Conservation (phyloP, 768 basidiomycete species). For the Boletus rubropictus region DNA sequence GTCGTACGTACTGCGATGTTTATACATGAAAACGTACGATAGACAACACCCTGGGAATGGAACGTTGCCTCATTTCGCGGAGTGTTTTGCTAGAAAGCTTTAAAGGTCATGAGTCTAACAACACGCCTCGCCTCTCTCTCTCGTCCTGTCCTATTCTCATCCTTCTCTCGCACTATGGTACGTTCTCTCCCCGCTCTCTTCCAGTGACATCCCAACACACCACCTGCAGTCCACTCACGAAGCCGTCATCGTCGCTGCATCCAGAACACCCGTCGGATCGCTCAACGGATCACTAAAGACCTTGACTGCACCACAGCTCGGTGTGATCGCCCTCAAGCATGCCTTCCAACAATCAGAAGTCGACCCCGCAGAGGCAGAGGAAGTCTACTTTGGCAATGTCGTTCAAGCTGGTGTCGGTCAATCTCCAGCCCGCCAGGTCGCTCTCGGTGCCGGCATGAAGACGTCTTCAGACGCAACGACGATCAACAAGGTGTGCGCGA, state of each 20-base stretch:
- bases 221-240: constrained; percentile 48
- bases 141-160: constrained; percentile 34
- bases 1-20: not conserved
- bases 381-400: constrained; percentile 96
- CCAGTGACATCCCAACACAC: not conserved
- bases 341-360: constrained; percentile 78
- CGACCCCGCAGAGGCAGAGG: constrained; percentile 80
- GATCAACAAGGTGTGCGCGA: constrained; percentile 99
- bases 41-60: not conserved
- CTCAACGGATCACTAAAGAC: constrained; percentile 86
- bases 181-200: constrained; percentile 9
- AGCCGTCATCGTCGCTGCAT: constrained; percentile 90
- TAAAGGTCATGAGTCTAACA: constrained; percentile 38
- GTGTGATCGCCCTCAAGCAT: constrained; percentile 82
- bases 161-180: constrained; percentile 48
- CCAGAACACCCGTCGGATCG: constrained; percentile 91
- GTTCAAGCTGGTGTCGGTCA: constrained; percentile 97
- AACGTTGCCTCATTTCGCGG: constrained; percentile 13
- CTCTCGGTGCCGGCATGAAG: constrained; percentile 81
- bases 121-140: constrained; percentile 37
- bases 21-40: too few relatives aligned
- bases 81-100: constrained; percentile 14
- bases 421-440: constrained; percentile 96
- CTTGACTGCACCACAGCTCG: constrained; percentile 88
- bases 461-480: constrained; percentile 92